Base-by-base conservation (phyloP, 495 filamentous ascomycete genomes). In the Elaphomyces granulatus region DNA sequence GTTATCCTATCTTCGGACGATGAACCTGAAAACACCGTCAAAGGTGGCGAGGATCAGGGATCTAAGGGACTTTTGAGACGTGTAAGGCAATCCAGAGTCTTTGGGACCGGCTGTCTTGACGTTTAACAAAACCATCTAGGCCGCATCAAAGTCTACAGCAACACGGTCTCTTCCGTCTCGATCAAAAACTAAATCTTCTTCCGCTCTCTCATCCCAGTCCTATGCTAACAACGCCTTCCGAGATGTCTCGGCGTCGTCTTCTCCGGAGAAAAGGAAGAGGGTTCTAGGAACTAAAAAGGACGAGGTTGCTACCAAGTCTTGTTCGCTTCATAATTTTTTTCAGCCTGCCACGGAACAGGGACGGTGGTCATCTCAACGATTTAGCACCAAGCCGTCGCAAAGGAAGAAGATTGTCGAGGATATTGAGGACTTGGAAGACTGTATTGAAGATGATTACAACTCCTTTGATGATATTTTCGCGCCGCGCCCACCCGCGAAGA, bases 361-460 rank as follows among this genome's bases (percentile, higher is more conserved):
- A 32, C 47, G 57, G 54, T 63, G 60, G 57, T 54, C 57, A 3
- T 38, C 52, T 6, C 47, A 48, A 23, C 55, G 51, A 21, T 50
- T 53, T 33, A 48, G 55, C 36, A 32, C 46, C 16, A 38, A 43
- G 16, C 47, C 40, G 20, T 18, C 46, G 10, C 21, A 48, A 18
- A 42, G 41, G 8, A 14, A 36, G 32, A 8, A 12, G 1, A 40
- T 39, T 12, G 19, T 41, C 15, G 50, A 56, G 21, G 37, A 44
- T 15, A 35, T 53, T 26, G 55, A 60, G 31, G 53, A 58, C 28
- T 46, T 51, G 16, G 64, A 64, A 15, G 68, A 70, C 41, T 30
- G 58, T 4, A 70, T 73, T 41, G 69, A 71, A 32, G 69, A 73
- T 45, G 62, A 63, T 42, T 67, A 67, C 41, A 61, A 65, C 40